Conservation (phyloP, 1,284 basidiomycete genomes). For the Omphalotus olearius region DNA sequence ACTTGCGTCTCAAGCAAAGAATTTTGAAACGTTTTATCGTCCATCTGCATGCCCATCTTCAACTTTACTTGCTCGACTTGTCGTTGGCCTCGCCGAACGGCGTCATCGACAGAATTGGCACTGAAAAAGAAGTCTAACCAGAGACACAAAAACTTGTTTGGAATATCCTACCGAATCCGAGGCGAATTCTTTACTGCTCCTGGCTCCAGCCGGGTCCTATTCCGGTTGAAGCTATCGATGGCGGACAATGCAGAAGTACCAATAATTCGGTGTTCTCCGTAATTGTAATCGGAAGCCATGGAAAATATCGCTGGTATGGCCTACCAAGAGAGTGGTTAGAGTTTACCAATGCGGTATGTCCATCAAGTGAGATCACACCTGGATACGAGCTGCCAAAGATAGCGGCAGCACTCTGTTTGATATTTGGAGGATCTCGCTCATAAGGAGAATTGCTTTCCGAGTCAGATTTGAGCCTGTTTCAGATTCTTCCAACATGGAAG, state of each 20-base stretch:
- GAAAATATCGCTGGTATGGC: constrained; percentile 84
- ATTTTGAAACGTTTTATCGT: constrained; percentile 85
- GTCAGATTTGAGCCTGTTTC: constrained; percentile 66
- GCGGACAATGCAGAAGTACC: constrained; percentile 84
- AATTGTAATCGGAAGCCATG: constrained; percentile 75
- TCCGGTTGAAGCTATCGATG: constrained; percentile 90
- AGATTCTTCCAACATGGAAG: constrained; percentile 77
- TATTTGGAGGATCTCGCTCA: constrained; percentile 88
- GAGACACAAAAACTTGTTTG: constrained; percentile 9
- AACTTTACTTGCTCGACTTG: constrained; percentile 90
- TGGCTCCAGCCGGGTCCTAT: constrained; percentile 65
- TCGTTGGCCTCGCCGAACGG: constrained; percentile 81
- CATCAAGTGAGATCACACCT: constrained; percentile 41
- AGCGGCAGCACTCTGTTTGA: constrained; percentile 88
- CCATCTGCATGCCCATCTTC: constrained; percentile 88
- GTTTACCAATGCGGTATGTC: background rate
- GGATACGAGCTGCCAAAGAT: constrained; percentile 76
- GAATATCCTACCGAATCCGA: constrained; percentile 36
- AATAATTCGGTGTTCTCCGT: constrained; percentile 72
- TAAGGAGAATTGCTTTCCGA: constrained; percentile 87
- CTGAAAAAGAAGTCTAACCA: constrained; percentile 31
- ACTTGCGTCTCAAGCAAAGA: constrained; percentile 85
- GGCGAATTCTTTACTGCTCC: constrained; percentile 47
- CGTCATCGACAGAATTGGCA: constrained; percentile 85
- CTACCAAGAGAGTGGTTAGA: constrained; percentile 31